Evolutionary conservation across 164 flowering plant species (phyloP).

Genomic region (Taxillus chinensis): DNA sequence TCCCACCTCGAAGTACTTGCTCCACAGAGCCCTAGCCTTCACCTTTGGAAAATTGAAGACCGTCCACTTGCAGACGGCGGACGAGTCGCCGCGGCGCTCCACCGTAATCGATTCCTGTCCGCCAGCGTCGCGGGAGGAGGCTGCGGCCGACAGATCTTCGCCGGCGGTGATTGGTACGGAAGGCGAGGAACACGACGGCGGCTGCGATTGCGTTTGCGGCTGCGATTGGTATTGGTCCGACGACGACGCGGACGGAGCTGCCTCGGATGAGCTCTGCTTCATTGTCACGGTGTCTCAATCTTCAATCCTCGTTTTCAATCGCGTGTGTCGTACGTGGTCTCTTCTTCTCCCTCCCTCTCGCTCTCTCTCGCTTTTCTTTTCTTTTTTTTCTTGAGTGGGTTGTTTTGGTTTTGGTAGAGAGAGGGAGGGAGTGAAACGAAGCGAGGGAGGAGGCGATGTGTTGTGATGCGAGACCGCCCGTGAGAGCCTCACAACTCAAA

Average conservation of each 20-base stretch:
- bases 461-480: not conserved
- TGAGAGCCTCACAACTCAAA: too few relatives aligned
- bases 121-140: slow-evolving; percentile 25
- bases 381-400: not conserved
- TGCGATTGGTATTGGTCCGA: slow-evolving; percentile 3
- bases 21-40: slow-evolving; percentile 80
- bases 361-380: slow-evolving; percentile 4
- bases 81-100: slow-evolving; percentile 55
- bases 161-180: slow-evolving; percentile 7
- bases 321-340: too few relatives aligned
- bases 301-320: too few relatives aligned
- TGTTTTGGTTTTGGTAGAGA: not conserved
- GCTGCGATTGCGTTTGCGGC: not conserved
- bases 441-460: slow-evolving; percentile 12
- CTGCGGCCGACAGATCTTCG: slow-evolving; percentile 10
- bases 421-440: slow-evolving; percentile 6
- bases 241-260: slow-evolving; percentile 24
- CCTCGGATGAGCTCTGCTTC: slow-evolving; percentile 28
- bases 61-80: slow-evolving; percentile 82
- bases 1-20: slow-evolving; percentile 89
- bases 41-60: slow-evolving; percentile 58
- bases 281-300: slow-evolving; percentile 4
- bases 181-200: slow-evolving; percentile 15
- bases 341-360: not conserved
- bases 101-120: slow-evolving; percentile 50